Percentiles rank a stretch among this genome's conserved stretches.
Evolutionary conservation across 192 early-diverging fungal genomes (phyloP).

Genomic region (Kickxella alabastrina): DNA sequence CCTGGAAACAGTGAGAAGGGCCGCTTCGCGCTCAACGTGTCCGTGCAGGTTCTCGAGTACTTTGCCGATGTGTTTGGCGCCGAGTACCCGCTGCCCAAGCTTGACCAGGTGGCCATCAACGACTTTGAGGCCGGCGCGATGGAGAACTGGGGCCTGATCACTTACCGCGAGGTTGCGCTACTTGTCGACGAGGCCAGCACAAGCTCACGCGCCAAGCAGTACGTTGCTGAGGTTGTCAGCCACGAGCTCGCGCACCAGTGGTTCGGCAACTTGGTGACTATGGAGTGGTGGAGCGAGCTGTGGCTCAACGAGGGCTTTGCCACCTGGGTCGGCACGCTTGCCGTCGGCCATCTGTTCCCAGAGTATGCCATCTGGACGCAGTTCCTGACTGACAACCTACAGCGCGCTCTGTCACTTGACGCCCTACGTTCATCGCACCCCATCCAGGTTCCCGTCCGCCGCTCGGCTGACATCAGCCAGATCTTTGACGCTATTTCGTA

Average conservation of each 20-base stretch:
- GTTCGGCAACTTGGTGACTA: conserved; percentile 96
- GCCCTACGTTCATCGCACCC: conserved; percentile 84
- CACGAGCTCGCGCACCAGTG: conserved; percentile 86
- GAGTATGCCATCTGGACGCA: conserved; percentile 91
- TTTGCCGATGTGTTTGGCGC: conserved; percentile 84
- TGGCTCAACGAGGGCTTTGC: conserved; percentile 99
- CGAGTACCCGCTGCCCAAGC: conserved; percentile 89
- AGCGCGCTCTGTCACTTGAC: conserved; percentile 74
- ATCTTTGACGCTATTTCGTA: conserved; percentile 95
- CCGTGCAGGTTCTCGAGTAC: conserved; percentile 71
- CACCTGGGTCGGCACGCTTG: conserved; percentile 89
- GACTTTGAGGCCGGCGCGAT: conserved; percentile 89
- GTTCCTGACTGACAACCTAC: conserved; percentile 77
- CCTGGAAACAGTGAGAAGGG: conserved; percentile 77
- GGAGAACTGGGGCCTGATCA: conserved; percentile 98
- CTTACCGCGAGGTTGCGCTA: conserved; percentile 79
- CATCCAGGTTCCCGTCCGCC: conserved; percentile 82
- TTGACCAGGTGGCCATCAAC: conserved; percentile 86
- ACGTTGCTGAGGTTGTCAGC: conserved; percentile 83
- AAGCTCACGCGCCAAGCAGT: conserved; percentile 70
- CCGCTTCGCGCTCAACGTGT: conserved; percentile 76
- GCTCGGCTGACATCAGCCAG: conserved; percentile 83
- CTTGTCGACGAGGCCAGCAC: conserved; percentile 81
- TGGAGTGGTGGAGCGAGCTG: conserved; percentile 92
- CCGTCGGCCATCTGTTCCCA: conserved; percentile 86